Evolutionary conservation across 2,329 filamentous ascomycete genomes (phyloP), one percentile per base, ranked within the genome.

Genomic region (Stylonectria norvegica): DNA sequence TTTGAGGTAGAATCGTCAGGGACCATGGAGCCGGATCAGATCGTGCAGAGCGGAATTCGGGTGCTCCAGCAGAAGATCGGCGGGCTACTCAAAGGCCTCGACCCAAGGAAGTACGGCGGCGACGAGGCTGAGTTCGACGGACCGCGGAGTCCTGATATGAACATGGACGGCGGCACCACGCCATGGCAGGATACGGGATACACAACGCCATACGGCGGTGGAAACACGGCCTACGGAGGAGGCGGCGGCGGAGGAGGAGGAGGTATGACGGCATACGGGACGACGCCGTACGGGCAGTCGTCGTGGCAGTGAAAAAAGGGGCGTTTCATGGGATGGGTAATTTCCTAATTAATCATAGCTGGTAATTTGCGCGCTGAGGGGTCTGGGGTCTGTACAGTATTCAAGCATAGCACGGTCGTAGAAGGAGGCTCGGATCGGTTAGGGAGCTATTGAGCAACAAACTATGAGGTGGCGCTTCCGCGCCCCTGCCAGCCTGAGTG

Each of bases 11-110:
- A 98, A 66, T 85, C 86, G 33, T 83, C 86, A 25, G 93, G 93
- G 23, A 87, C 83, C 55, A 79, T 97, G 45, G 87, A 93, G 20
- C 91, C 93, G 0, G 91, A 98, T 59, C 78, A 81, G 47, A 93
- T 97, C 54, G 81, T 98, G 36, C 83, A 90, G 56, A 82, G 89
- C 56, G 90, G 89, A 22, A 95, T 98, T 63, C 82, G 85, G 49
- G 85, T 89, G 19, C 72, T 98, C 40, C 93, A 97, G 64, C 79
- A 85, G 52, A 98, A 98, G 69, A 79, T 98, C 23, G 93, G 90
- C 3, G 76, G 75, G 4, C 78, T 96, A 27, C 84, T 95, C 45
- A 73, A 74, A 56, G 65, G 73, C 3, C 64, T 72, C 38, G 77
- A 79, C 34, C 65, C 65, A 1, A 56, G 61, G 29, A 67, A 67